These are phyloP conservation scores for Leishmania mexicana DNA, from an alignment of 208 protist genomes.

Conservation along the genomic window DNA sequence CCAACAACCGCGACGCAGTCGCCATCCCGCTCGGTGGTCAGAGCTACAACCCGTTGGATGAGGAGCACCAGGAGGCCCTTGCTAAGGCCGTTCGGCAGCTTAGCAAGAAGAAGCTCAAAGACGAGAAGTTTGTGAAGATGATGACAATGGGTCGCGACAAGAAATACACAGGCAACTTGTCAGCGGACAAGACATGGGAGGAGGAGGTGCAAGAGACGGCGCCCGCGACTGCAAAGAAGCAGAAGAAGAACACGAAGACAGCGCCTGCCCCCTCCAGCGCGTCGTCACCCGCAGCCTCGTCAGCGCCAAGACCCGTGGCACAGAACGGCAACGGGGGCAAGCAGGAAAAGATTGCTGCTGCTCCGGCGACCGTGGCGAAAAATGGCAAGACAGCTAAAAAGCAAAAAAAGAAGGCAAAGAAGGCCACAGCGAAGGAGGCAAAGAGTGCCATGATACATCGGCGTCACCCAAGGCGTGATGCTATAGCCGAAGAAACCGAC, in stretches of 20 bases:
- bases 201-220: constrained; percentile 64
- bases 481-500: constrained; percentile 51
- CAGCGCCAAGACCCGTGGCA: background rate
- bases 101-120: constrained; percentile 58
- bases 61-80: constrained; percentile 79
- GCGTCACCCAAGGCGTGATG: constrained; percentile 75
- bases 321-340: background rate
- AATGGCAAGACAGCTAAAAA: constrained; percentile 12
- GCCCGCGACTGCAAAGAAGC: constrained; percentile 1
- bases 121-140: constrained; percentile 75
- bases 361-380: constrained; percentile 3
- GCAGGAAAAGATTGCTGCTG: background rate
- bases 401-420: constrained; percentile 44
- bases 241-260: constrained; percentile 19
- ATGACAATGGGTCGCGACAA: constrained; percentile 62
- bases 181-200: constrained; percentile 80
- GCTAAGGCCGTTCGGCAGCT: constrained; percentile 61
- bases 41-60: constrained; percentile 86
- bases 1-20: constrained; percentile 86
- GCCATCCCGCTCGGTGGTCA: constrained; percentile 71
- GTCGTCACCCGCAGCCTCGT: background rate
- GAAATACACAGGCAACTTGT: constrained; percentile 55
- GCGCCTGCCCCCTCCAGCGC: background rate
- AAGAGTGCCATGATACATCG: constrained; percentile 57
- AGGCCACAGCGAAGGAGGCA: constrained; percentile 34